Conservation (phyloP, 345 rosid species). For the Mercurialis annua region DNA sequence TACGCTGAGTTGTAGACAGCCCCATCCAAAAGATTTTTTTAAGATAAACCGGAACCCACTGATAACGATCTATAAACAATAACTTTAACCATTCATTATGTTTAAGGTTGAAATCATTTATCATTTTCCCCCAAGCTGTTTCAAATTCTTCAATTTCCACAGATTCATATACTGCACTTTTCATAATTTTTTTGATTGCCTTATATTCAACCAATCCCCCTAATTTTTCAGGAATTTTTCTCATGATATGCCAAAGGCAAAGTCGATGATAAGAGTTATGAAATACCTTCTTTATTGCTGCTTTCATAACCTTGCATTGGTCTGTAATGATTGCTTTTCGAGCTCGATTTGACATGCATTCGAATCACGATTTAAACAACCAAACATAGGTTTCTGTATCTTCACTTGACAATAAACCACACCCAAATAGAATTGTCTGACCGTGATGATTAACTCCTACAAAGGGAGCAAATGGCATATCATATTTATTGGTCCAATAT, state of each 20-base stretch:
- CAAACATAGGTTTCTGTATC: not conserved
- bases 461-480: not conserved
- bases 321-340: not conserved
- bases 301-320: not conserved
- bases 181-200: not conserved
- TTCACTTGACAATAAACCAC: not conserved
- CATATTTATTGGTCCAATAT: not conserved
- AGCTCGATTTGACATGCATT: not conserved
- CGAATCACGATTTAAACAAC: not conserved
- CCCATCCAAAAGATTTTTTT: not conserved
- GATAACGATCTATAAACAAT: not conserved
- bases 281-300: not conserved
- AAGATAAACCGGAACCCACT: not conserved
- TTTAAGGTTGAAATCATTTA: not conserved
- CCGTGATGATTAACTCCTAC: no score
- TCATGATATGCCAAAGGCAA: slow-evolving; percentile 1
- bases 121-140: not conserved
- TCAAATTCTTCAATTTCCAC: not conserved
- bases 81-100: not conserved
- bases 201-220: not conserved
- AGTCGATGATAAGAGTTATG: not conserved
- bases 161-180: no score
- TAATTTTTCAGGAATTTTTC: not conserved
- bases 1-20: not conserved
- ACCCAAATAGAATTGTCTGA: not conserved